These are phyloP conservation scores for Styphnolobium japonicum DNA, from an alignment of 306 rosid genomes.

Conservation along the genomic window DNA sequence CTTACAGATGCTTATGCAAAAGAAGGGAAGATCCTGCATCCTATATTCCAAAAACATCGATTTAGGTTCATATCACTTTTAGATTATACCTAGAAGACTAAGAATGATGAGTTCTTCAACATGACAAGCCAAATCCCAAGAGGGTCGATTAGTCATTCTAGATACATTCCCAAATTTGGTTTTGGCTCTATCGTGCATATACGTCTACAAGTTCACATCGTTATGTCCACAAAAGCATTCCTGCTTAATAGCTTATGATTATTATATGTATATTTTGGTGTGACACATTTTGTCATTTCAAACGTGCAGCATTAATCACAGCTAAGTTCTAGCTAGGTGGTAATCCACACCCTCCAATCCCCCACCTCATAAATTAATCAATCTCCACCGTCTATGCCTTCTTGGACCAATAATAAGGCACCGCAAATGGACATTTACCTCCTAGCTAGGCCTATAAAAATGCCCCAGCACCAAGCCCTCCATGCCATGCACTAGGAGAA, in stretches of 20 bases:
- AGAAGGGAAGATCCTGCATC: not conserved
- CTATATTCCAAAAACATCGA: slow-evolving; percentile 22
- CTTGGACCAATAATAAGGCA: not conserved
- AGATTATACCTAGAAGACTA: slow-evolving; percentile 22
- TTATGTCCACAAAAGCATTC: slow-evolving; percentile 15
- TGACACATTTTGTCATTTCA: slow-evolving; percentile 19
- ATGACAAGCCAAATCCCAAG: not conserved
- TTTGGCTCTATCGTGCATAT: not conserved
- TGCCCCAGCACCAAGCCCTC: not conserved
- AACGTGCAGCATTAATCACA: not conserved
- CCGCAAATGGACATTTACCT: not conserved
- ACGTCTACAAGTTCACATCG: slow-evolving; percentile 20
- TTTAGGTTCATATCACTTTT: slow-evolving; percentile 9
- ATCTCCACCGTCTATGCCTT: slow-evolving; percentile 40
- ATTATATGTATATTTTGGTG: not conserved
- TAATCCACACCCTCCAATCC: slow-evolving; percentile 27
- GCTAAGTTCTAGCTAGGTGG: not conserved
- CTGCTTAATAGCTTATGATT: not conserved
- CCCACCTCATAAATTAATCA: slow-evolving; percentile 10
- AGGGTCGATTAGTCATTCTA: not conserved
- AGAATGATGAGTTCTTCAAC: not conserved
- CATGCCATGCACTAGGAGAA: not conserved
- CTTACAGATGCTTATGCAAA: not conserved
- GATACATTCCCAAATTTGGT: not conserved
- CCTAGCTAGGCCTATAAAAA: slow-evolving; percentile 41